Evolutionary conservation across 2,329 filamentous ascomycete genomes (phyloP).

Genomic region (Paecilomyces dactylethromorphus): DNA sequence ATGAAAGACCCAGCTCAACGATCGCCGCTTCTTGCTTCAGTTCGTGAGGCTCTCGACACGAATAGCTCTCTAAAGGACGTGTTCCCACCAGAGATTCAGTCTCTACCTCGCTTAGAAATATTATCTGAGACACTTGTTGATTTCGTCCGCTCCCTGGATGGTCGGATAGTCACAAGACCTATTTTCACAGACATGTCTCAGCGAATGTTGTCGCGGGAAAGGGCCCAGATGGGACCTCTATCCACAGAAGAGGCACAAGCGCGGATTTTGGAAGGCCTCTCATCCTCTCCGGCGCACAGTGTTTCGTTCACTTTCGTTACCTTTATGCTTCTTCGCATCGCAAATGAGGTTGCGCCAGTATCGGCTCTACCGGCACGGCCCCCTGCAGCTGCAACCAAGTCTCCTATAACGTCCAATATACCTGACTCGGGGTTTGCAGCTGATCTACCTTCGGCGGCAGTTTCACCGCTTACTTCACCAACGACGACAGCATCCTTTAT

Average conservation of each 20-base stretch:
- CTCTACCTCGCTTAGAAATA: conserved; percentile 66
- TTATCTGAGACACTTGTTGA: conserved; percentile 64
- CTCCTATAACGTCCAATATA: conserved; percentile 10
- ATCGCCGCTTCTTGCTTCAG: conserved; percentile 35
- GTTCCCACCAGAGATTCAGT: conserved; percentile 57
- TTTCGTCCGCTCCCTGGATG: conserved; percentile 68
- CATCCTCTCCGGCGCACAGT: conserved; percentile 67
- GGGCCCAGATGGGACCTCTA: conserved; percentile 40
- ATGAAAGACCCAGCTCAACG: conserved; percentile 35
- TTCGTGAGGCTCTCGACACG: conserved; percentile 64
- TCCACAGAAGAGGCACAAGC: conserved; percentile 51
- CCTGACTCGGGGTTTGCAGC: neutral
- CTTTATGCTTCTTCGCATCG: conserved; percentile 61
- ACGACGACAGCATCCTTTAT: conserved; percentile 15
- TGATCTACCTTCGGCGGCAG: conserved; percentile 10
- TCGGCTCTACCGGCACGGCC: conserved; percentile 11
- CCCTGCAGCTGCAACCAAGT: conserved; percentile 9
- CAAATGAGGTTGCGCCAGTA: conserved; percentile 47
- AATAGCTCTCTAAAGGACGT: conserved; percentile 56
- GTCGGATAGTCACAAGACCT: conserved; percentile 66
- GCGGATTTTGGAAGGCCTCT: conserved; percentile 66
- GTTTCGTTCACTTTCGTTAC: conserved; percentile 86
- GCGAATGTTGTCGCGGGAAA: conserved; percentile 45
- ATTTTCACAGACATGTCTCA: conserved; percentile 67
- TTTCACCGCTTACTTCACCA: conserved; percentile 4